phyloP scores from a whole-genome alignment of 2,329 filamentous ascomycete species.

The Verticillium klebahnii region DNA sequence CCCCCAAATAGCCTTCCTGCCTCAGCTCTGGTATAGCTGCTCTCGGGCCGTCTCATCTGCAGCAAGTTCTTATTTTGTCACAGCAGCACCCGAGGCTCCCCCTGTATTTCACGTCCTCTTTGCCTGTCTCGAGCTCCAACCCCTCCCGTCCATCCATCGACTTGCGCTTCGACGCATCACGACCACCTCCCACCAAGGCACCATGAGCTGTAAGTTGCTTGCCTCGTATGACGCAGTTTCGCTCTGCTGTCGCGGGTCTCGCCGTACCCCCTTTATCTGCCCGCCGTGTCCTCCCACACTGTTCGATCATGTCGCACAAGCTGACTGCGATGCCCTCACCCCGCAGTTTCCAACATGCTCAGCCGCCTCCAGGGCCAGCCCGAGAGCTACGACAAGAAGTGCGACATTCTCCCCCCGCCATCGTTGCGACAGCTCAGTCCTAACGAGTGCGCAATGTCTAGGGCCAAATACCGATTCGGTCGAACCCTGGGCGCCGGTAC shows the following conservation, averaged over 20 bases:
- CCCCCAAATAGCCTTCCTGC: neutral
- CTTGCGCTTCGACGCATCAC: neutral
- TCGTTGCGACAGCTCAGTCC: slow-evolving; percentile 9
- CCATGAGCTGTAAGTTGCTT: slow-evolving; percentile 35
- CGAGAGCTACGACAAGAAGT: slow-evolving; percentile 99
- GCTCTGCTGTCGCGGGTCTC: neutral
- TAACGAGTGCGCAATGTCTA: slow-evolving; percentile 28
- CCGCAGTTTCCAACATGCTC: slow-evolving; percentile 77
- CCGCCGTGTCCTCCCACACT: neutral
- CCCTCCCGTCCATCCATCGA: neutral
- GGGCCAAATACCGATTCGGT: slow-evolving; percentile 85
- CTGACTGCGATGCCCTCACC: neutral
- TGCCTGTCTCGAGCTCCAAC: neutral
- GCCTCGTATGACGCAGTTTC: neutral
- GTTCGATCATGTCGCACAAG: neutral
- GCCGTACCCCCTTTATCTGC: neutral
- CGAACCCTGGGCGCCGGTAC: slow-evolving; percentile 92
- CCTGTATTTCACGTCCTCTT: neutral
- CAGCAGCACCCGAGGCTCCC: neutral
- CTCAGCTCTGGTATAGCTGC: neutral
- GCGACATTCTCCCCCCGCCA: slow-evolving; percentile 24
- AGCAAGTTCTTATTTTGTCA: neutral
- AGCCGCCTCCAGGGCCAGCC: slow-evolving; percentile 96
- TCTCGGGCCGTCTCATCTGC: neutral
- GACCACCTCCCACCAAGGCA: slow-evolving; percentile 2